Evolutionary conservation across 139 green algal species (phyloP).

Genomic region (Chlamydomonas urium): DNA sequence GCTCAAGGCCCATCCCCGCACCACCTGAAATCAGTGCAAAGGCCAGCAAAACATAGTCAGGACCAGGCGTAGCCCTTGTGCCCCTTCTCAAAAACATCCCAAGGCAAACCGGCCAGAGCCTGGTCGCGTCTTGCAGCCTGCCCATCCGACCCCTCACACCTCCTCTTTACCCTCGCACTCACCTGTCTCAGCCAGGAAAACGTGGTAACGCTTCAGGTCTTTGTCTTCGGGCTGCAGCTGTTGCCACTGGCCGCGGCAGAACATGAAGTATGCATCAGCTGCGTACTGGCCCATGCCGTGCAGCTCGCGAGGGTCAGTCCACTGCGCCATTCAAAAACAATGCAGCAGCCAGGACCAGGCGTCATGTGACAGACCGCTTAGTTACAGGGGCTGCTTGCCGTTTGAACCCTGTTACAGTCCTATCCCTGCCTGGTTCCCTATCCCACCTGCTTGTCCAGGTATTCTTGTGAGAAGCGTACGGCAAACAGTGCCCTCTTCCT

Average conservation of each 20-base stretch:
- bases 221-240: constrained; percentile 62
- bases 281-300: constrained; percentile 82
- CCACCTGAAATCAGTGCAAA: no score
- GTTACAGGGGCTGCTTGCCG: no score
- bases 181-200: constrained; percentile 62
- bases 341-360: background rate
- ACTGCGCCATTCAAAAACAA: constrained; percentile 43
- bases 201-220: constrained; percentile 59
- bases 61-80: no score
- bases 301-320: constrained; percentile 73
- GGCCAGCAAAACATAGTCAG: no score
- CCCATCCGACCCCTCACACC: no score
- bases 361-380: no score
- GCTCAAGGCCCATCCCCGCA: no score
- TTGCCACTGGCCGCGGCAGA: constrained; percentile 71
- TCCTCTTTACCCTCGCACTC: no score
- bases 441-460: constrained; percentile 61
- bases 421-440: background rate
- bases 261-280: constrained; percentile 88
- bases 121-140: no score
- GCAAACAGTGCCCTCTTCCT: constrained; percentile 69
- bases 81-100: no score
- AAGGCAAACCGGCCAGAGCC: no score
- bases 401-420: no score
- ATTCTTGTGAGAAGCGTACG: constrained; percentile 76